Evolutionary conservation across 495 filamentous ascomycete species (phyloP), one percentile per base, ranked within the genome.

Genomic region (Neohortaea acidophila): DNA sequence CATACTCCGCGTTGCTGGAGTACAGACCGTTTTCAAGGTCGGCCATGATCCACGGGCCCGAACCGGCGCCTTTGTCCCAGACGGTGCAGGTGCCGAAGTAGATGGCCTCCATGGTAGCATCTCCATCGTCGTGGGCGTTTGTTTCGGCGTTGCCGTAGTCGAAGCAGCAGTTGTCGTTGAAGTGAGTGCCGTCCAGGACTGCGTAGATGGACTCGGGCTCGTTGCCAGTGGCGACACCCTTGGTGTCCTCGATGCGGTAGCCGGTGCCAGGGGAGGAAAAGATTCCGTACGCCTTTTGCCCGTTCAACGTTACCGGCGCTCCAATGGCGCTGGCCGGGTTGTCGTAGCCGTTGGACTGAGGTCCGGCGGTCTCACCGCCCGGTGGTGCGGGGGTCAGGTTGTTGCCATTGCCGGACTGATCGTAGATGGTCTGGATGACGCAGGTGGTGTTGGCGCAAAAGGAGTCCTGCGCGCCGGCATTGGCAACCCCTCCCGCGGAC

Each of bases 91-190:
- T 51, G 29, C 70, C 70, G 51, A 55, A 73, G 60, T 75, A 75
- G 49, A 75, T 66, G 26, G 69, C 66, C 51, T 74, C 70, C 70
- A 74, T 73, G 43, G 71, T 68, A 38, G 63, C 68, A 40, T 63
- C 61, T 26, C 70, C 69, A 1, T 67, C 71, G 44, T 75, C 69
- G 9, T 23, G 50, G 43, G 52, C 66, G 50, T 48, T 68, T 22
- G 59, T 64, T 54, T 75, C 70, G 33, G 69, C 69, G 33, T 75
- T 75, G 35, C 69, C 70, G 35, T 75, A 75, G 54, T 75, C 70
- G 45, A 69, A 75, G 59, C 70, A 75, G 60, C 70, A 74, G 20
- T 23, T 59, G 21, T 41, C 58, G 38, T 74, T 74, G 56, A 69
- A 74, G 44, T 74, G 67, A 5, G 68, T 72, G 1, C 69, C 70